Evolutionary conservation across 2,329 filamentous ascomycete genomes (phyloP).

Genomic region (Beauveria medogensis): DNA sequence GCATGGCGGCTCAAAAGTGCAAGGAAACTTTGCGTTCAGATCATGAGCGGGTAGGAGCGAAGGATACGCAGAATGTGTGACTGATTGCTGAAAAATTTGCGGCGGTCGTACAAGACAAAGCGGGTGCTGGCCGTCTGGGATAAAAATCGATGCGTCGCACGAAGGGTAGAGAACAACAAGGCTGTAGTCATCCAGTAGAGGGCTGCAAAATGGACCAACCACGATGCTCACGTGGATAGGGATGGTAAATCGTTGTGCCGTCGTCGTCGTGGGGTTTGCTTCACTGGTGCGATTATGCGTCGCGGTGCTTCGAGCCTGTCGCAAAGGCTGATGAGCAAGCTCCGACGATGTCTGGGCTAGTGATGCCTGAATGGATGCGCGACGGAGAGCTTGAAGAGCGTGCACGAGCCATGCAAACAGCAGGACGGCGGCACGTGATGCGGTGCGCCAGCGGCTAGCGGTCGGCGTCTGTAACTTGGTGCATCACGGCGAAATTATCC

Average conservation of each 20-base stretch:
- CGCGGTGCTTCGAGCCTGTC: neutral
- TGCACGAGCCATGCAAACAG: conserved; percentile 11
- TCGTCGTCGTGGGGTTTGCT: neutral
- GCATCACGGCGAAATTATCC: no score
- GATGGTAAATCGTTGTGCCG: neutral
- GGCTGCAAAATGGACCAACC: neutral
- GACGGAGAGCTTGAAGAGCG: neutral
- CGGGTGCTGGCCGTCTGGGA: neutral
- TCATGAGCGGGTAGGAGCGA: conserved; percentile 23
- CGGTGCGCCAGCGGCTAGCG: neutral
- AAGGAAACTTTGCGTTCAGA: conserved; percentile 18
- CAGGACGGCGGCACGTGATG: conserved; percentile 8
- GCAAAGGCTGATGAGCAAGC: conserved; percentile 4
- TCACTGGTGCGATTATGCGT: neutral
- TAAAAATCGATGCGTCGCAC: conserved; percentile 1
- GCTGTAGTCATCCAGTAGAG: neutral
- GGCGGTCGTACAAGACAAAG: neutral
- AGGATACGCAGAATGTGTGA: neutral
- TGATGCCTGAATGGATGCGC: conserved; percentile 1
- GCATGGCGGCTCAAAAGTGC: conserved; percentile 33
- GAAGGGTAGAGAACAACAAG: neutral
- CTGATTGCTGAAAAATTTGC: neutral
- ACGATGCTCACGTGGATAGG: neutral
- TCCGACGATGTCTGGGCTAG: conserved; percentile 3
- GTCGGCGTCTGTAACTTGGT: no score